These are phyloP conservation scores for Candida andamanensis DNA, from an alignment of 805 yeast species.

Conservation along the genomic window DNA sequence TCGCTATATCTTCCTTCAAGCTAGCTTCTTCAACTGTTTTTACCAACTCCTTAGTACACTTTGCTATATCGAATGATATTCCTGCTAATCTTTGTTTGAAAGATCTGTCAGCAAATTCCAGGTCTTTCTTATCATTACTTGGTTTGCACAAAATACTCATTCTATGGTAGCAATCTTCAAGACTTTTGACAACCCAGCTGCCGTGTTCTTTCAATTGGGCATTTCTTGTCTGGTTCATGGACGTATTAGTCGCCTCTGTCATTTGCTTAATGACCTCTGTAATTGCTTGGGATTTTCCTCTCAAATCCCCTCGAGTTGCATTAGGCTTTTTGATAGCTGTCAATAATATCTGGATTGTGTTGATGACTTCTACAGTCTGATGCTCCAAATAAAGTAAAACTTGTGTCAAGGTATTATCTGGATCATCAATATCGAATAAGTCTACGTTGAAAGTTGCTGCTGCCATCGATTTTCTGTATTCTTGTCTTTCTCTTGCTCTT, in stretches of 20 bases:
- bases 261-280: conserved; percentile 74
- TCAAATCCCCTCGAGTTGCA: conserved; percentile 68
- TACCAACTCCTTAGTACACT: conserved; percentile 91
- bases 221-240: conserved; percentile 87
- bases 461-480: conserved; percentile 43
- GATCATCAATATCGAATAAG: conserved; percentile 75
- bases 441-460: conserved; percentile 64
- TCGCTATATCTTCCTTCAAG: conserved; percentile 77
- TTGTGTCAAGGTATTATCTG: conserved; percentile 83
- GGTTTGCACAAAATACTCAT: conserved; percentile 66
- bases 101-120: conserved; percentile 76
- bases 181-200: conserved; percentile 79
- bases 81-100: conserved; percentile 94
- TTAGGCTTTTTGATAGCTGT: conserved; percentile 73
- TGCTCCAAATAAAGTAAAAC: conserved; percentile 83
- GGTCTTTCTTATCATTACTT: conserved; percentile 39
- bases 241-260: conserved; percentile 82
- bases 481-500: conserved; percentile 39
- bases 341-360: conserved; percentile 79
- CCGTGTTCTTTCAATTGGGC: conserved; percentile 85
- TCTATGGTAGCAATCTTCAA: conserved; percentile 79
- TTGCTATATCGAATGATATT: conserved; percentile 92
- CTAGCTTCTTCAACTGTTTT: conserved; percentile 95
- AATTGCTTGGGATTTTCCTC: conserved; percentile 71
- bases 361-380: conserved; percentile 87